Conservation (phyloP, 176 grass and related monocot species). For the Phyllostachys edulis region DNA sequence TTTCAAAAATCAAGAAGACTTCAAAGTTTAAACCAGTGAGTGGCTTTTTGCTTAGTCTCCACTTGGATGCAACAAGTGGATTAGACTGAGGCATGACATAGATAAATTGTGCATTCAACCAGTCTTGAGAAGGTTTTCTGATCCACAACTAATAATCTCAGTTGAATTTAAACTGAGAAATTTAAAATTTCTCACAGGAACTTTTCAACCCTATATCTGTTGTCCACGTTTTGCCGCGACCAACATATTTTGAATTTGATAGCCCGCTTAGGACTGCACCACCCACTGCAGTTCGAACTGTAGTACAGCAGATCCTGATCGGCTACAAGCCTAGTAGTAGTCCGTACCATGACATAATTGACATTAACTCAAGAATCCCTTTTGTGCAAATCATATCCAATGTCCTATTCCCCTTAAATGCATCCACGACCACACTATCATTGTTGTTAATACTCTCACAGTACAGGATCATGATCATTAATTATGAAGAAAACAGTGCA, state of each 20-base stretch:
- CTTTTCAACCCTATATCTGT: not conserved
- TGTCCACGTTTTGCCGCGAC: not conserved
- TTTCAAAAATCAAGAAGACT: not conserved
- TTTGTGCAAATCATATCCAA: constrained; percentile 27
- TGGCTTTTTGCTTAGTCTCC: not conserved
- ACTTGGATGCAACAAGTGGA: not conserved
- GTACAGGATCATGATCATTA: constrained; percentile 12
- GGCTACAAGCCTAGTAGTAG: constrained; percentile 23
- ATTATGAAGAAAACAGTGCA: constrained; percentile 35
- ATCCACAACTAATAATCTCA: not conserved
- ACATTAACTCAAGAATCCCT: constrained; percentile 21
- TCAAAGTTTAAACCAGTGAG: not conserved
- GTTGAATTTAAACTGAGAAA: not conserved
- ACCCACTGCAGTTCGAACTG: not conserved
- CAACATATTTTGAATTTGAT: constrained; percentile 16
- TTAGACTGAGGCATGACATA: not conserved
- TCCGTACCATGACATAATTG: not conserved
- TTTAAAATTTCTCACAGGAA: not conserved
- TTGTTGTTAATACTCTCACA: constrained; percentile 4
- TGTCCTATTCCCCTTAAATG: constrained; percentile 5
- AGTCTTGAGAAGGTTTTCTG: not conserved
- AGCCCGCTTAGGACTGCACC: not conserved
- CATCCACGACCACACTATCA: not conserved
- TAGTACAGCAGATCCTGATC: constrained; percentile 9
- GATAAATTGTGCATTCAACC: not conserved